Evolutionary conservation across 495 filamentous ascomycete species (phyloP), one percentile per base, ranked within the genome.

Genomic region (Chaetomium tenue): DNA sequence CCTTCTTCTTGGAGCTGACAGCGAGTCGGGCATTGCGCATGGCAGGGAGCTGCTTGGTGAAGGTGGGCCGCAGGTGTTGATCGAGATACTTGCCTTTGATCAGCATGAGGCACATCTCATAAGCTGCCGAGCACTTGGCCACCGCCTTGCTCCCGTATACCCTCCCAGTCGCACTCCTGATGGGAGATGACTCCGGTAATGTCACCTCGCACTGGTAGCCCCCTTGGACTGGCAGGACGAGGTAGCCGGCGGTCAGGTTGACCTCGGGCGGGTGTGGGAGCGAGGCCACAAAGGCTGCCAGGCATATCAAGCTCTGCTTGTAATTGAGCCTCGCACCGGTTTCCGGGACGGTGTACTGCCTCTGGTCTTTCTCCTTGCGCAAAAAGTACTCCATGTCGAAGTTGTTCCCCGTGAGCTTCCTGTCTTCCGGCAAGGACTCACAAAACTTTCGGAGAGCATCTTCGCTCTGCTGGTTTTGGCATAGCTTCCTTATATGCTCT

Each of bases 21-120:
- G 95, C 92, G 16, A 98, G 78, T n/a, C 85, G 84, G 1, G 95
- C 92, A 75, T 98, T 98, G 50, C 91, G 83, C 91, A 96, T 97
- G 8, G 81, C 84, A 3, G 91, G 93, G 2, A 93, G 77, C 47
- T 85, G 80, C 67, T 89, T 93, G 26, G 83, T 86, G 61, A 89
- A 90, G 3, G 83, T 85, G 0, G 94, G 90, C 58, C 87, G 79
- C 11, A 97, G 81, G 68, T 91, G 75, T 7, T 84, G 82, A 74
- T 97, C 87, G 0, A 98, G 75, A 63, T 90, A 84, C 11, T 83
- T 81, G 47, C 82, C 80, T 61, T 85, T 84, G 26, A 88, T 79
- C 6, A 98, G 82, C 60, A 85, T 61, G 3, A 94, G 66, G 68
- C 92, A 97, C 50, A 89, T 84, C 70, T 94, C 88, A 71, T 94